phyloP scores from a whole-genome alignment of 1,284 basidiomycete genomes.

The Ustilago curta region DNA sequence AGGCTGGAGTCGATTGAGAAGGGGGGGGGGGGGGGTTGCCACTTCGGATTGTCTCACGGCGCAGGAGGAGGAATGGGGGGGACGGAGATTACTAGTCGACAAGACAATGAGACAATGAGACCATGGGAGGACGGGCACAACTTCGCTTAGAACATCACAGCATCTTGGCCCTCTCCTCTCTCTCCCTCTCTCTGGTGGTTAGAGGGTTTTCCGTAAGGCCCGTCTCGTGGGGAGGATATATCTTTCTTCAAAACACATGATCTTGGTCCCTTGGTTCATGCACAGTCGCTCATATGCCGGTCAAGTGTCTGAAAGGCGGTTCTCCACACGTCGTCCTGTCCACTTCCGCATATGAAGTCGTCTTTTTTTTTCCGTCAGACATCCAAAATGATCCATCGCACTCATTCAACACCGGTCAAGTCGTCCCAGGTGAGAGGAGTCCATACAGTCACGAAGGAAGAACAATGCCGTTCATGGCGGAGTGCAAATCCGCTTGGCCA shows the following conservation, averaged over 20 bases:
- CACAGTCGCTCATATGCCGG: conserved; percentile 19
- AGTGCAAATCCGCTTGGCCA: not conserved
- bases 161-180: too few relatives aligned
- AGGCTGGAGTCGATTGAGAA: conserved; percentile 1
- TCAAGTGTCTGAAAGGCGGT: not conserved
- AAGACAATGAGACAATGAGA: conserved; percentile 15
- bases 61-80: not conserved
- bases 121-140: not conserved
- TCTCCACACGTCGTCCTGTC: not conserved
- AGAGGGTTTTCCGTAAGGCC: conserved; percentile 6
- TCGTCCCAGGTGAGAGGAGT: not conserved
- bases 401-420: not conserved
- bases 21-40: not conserved
- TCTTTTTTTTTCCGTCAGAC: not conserved
- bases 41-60: not conserved
- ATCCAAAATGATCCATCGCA: not conserved
- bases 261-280: conserved; percentile 27
- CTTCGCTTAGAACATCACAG: conserved; percentile 15
- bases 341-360: not conserved
- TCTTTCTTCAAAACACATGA: conserved; percentile 40
- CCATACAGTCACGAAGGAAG: not conserved
- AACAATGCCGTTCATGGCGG: conserved; percentile 4
- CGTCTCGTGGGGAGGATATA: not conserved
- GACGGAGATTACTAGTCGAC: conserved; percentile 9
- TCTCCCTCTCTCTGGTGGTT: not conserved